A percentile compares a stretch with the other conserved stretches of the same genome.
phyloP scores from a whole-genome alignment of 345 rosid genomes.

The Gynandropsis gynandra region DNA sequence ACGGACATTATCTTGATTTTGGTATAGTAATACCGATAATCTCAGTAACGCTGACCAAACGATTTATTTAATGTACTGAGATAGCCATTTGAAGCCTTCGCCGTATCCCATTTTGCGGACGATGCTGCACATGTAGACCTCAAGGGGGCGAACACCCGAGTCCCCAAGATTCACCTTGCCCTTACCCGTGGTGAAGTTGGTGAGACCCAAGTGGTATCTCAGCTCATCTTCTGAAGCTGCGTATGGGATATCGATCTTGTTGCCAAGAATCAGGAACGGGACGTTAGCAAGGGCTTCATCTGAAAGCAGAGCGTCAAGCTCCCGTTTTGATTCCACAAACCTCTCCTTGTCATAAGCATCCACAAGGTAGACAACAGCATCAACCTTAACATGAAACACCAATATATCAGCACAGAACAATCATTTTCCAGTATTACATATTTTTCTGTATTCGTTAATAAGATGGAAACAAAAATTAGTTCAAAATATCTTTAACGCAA shows the following conservation, averaged over 20 bases:
- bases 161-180: constrained; percentile 44
- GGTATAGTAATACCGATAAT: too few species aligned
- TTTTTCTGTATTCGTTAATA: too few species aligned
- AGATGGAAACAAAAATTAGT: too few species aligned
- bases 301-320: constrained; percentile 64
- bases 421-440: too few species aligned
- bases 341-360: constrained; percentile 75
- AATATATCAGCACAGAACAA: constrained; percentile 8
- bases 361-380: constrained; percentile 68
- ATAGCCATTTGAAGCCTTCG: constrained; percentile 70
- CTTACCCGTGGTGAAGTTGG: constrained; percentile 75
- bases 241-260: constrained; percentile 72
- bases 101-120: constrained; percentile 87
- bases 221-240: constrained; percentile 76
- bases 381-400: constrained; percentile 45
- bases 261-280: constrained; percentile 64
- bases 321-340: constrained; percentile 59
- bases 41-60: too few species aligned
- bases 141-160: constrained; percentile 51
- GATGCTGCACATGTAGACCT: constrained; percentile 80
- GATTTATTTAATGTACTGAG: constrained; percentile 61
- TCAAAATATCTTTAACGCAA: too few species aligned
- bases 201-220: constrained; percentile 51
- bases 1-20: constrained; percentile 14
- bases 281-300: constrained; percentile 55